Evolutionary conservation across 176 grass and related monocot genomes (phyloP).

Genomic region (Musa acuminata): DNA sequence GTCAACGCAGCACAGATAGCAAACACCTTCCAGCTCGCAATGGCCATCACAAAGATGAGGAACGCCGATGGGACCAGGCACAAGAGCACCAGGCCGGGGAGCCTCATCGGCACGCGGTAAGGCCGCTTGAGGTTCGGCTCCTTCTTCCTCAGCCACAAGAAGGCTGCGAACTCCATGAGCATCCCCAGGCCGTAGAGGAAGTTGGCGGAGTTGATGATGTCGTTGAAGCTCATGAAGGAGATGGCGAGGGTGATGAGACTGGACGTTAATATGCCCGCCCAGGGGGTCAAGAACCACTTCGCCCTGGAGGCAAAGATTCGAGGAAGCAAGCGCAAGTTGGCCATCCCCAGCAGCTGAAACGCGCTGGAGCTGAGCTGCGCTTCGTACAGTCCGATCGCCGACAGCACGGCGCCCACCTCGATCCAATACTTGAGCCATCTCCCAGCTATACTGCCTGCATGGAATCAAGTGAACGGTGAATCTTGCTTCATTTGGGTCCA

Average conservation of each 20-base stretch:
- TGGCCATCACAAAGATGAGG: constrained; percentile 81
- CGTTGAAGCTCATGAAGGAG: constrained; percentile 84
- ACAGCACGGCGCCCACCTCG: constrained; percentile 88
- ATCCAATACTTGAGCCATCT: constrained; percentile 84
- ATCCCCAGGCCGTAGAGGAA: constrained; percentile 93
- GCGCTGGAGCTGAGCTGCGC: constrained; percentile 66
- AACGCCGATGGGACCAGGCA: constrained; percentile 63
- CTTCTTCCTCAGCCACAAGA: constrained; percentile 56
- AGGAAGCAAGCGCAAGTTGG: constrained; percentile 72
- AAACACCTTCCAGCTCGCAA: constrained; percentile 76
- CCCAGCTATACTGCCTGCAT: constrained; percentile 56
- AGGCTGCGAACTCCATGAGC: constrained; percentile 83
- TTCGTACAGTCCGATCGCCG: constrained; percentile 73
- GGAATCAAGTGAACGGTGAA: too few relatives aligned
- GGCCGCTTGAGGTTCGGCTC: constrained; percentile 35
- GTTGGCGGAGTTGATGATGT: constrained; percentile 71
- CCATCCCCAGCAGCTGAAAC: constrained; percentile 94
- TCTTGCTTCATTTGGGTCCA: too few relatives aligned
- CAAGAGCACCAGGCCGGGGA: constrained; percentile 27
- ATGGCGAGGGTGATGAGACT: constrained; percentile 56
- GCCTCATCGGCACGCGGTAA: constrained; percentile 38
- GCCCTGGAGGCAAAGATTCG: constrained; percentile 36
- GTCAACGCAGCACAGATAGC: constrained; percentile 48
- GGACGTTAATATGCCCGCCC: constrained; percentile 57
- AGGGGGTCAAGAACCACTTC: constrained; percentile 52